Percentiles rank a stretch among this genome's conserved stretches.
These are phyloP conservation scores for Nakazawaea wickerhamii DNA, from an alignment of 805 yeast genomes.

Conservation along the genomic window DNA sequence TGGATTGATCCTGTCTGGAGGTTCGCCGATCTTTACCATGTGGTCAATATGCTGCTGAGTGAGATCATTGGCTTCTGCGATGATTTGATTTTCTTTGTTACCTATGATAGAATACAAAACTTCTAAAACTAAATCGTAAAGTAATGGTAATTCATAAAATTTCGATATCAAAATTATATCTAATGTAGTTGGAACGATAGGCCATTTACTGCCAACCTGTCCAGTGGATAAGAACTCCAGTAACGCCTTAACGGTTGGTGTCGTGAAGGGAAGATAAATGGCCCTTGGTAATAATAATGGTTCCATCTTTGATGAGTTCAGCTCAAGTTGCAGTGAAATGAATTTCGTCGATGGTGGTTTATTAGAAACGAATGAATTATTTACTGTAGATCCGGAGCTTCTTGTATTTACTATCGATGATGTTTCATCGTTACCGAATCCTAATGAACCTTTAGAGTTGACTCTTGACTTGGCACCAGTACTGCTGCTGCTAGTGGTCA, in stretches of 20 bases:
- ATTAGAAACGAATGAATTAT: slow-evolving; percentile 4
- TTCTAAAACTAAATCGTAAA: slow-evolving; percentile 66
- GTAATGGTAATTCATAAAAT: slow-evolving; percentile 60
- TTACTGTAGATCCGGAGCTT: background rate
- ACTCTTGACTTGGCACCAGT: background rate
- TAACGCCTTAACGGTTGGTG: slow-evolving; percentile 56
- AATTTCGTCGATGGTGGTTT: slow-evolving; percentile 9
- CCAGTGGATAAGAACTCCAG: slow-evolving; percentile 75
- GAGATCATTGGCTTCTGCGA: slow-evolving; percentile 34
- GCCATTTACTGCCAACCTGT: slow-evolving; percentile 72
- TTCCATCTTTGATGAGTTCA: slow-evolving; percentile 35
- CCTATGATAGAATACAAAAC: slow-evolving; percentile 66
- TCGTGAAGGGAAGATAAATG: slow-evolving; percentile 62
- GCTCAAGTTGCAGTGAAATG: slow-evolving; percentile 13
- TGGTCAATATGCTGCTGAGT: slow-evolving; percentile 16
- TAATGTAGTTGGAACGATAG: slow-evolving; percentile 60
- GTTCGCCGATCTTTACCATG: slow-evolving; percentile 8
- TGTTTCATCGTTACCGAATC: background rate
- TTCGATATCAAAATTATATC: slow-evolving; percentile 60
- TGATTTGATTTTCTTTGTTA: slow-evolving; percentile 51
- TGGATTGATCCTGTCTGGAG: slow-evolving; percentile 16
- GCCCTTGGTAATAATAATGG: slow-evolving; percentile 64
- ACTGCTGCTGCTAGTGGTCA: background rate
- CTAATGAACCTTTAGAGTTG: slow-evolving; percentile 3
- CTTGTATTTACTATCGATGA: background rate